phyloP scores from a whole-genome alignment of 2,329 filamentous ascomycete species.

The Colletotrichum sp. region DNA sequence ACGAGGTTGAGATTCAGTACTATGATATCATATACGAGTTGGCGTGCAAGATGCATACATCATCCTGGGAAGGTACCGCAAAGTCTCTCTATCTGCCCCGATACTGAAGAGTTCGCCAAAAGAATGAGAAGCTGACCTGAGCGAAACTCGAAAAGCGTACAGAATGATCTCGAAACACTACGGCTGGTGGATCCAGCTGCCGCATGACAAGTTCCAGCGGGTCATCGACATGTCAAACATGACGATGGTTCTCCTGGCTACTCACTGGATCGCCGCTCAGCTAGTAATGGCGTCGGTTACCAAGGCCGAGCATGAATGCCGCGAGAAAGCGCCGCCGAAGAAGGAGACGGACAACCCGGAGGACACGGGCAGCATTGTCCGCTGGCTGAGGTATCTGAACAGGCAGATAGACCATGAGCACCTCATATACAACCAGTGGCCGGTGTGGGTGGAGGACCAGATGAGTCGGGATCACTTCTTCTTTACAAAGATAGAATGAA shows the following conservation, averaged over 20 bases:
- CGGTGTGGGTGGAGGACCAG: conserved; percentile 58
- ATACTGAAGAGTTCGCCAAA: conserved; percentile 22
- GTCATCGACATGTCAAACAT: conserved; percentile 54
- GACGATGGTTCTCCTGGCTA: conserved; percentile 50
- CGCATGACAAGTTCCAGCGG: conserved; percentile 55
- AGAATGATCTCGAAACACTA: conserved; percentile 55
- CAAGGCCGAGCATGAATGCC: conserved; percentile 39
- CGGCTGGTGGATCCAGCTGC: conserved; percentile 63
- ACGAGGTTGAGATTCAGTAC: conserved; percentile 51
- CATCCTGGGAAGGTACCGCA: conserved; percentile 54
- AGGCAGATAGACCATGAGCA: conserved; percentile 49
- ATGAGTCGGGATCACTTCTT: conserved; percentile 48
- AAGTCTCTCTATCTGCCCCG: neutral
- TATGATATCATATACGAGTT: conserved; percentile 49
- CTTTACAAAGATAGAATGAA: conserved; percentile 42
- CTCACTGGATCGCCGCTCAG: conserved; percentile 61
- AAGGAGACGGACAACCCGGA: conserved; percentile 24
- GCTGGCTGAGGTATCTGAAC: conserved; percentile 59
- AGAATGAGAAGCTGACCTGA: neutral
- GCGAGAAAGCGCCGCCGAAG: conserved; percentile 30
- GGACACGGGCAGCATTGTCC: conserved; percentile 46
- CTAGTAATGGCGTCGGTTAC: conserved; percentile 58
- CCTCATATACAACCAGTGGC: conserved; percentile 55
- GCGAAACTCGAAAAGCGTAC: conserved; percentile 44
- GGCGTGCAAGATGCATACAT: conserved; percentile 55